phyloP scores from a whole-genome alignment of 148 eudicot genomes.

The Simmondsia chinensis region DNA sequence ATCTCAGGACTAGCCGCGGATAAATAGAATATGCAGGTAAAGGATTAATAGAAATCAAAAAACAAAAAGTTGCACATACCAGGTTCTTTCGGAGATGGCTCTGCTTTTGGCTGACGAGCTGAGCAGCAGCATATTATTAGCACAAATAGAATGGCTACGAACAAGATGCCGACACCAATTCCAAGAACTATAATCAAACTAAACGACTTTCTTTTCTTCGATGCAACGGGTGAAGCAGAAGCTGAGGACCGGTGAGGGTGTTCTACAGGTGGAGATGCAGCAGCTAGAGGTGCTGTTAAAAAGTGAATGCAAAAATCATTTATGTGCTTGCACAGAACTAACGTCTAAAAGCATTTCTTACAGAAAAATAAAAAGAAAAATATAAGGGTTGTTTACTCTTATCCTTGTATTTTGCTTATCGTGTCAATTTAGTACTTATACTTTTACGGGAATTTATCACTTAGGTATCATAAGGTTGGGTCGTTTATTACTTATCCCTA shows the following conservation, averaged over 20 bases:
- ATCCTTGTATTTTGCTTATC: too few relatives aligned
- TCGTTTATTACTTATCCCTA: too few relatives aligned
- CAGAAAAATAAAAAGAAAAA: not conserved
- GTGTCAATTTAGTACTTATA: too few relatives aligned
- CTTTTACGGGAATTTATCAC: too few relatives aligned
- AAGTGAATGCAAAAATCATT: conserved; percentile 5
- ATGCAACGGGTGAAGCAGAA: conserved; percentile 23
- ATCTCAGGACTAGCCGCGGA: too few relatives aligned
- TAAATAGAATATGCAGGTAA: too few relatives aligned
- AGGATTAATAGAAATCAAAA: conserved; percentile 3
- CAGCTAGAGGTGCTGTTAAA: conserved; percentile 73
- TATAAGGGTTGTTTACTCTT: too few relatives aligned
- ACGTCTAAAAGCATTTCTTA: not conserved
- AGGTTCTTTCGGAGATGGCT: conserved; percentile 42
- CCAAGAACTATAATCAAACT: conserved; percentile 37
- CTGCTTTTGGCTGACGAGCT: conserved; percentile 33
- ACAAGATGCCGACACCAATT: conserved; percentile 44
- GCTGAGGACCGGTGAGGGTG: conserved; percentile 34
- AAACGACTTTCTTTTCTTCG: conserved; percentile 32
- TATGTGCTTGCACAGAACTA: not conserved
- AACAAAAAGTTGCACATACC: conserved; percentile 29
- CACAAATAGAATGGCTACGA: conserved; percentile 29
- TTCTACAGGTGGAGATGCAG: conserved; percentile 37
- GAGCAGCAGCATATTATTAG: conserved; percentile 41
- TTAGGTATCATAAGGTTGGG: too few relatives aligned